Percentiles rank a stretch among this genome's conserved stretches.
These are phyloP conservation scores for Aureobasidium pullulans DNA, from an alignment of 2,329 filamentous ascomycete genomes.

Conservation along the genomic window DNA sequence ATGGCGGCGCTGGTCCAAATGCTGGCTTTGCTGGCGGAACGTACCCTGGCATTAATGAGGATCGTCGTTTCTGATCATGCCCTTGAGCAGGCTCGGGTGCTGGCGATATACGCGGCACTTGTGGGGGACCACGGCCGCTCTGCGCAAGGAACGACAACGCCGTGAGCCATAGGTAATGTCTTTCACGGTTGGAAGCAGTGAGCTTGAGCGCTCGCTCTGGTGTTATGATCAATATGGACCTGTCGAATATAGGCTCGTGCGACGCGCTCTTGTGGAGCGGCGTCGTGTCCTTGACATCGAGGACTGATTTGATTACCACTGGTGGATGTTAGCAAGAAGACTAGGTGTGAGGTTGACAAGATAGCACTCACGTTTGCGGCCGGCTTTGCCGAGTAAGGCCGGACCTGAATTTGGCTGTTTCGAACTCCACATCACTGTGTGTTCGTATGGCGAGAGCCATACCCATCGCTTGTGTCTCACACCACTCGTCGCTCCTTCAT, in stretches of 20 bases:
- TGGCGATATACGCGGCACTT: conserved; percentile 26
- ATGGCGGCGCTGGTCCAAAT: conserved; percentile 19
- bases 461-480: conserved; percentile 93
- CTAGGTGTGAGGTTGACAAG: conserved; percentile 5
- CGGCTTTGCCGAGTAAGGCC: conserved; percentile 86
- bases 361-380: conserved; percentile 73
- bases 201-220: conserved; percentile 93
- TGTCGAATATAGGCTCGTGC: conserved; percentile 57
- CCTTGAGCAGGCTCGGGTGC: conserved; percentile 16
- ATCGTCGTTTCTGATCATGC: conserved; percentile 20
- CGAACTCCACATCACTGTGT: conserved; percentile 95
- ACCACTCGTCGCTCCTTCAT: conserved; percentile 47
- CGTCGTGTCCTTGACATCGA: conserved; percentile 94
- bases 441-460: conserved; percentile 94
- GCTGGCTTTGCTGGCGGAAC: conserved; percentile 18
- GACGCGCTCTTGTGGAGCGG: conserved; percentile 64
- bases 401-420: conserved; percentile 87
- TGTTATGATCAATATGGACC: conserved; percentile 90
- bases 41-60: conserved; percentile 26
- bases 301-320: conserved; percentile 93
- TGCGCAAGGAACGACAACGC: conserved; percentile 92
- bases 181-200: conserved; percentile 72
- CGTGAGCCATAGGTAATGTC: conserved; percentile 92
- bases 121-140: conserved; percentile 68
- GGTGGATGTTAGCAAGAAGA: conserved; percentile 7